These are phyloP conservation scores for Dothidotthia symphoricarpi DNA, from an alignment of 2,329 filamentous ascomycete species.

Conservation along the genomic window DNA sequence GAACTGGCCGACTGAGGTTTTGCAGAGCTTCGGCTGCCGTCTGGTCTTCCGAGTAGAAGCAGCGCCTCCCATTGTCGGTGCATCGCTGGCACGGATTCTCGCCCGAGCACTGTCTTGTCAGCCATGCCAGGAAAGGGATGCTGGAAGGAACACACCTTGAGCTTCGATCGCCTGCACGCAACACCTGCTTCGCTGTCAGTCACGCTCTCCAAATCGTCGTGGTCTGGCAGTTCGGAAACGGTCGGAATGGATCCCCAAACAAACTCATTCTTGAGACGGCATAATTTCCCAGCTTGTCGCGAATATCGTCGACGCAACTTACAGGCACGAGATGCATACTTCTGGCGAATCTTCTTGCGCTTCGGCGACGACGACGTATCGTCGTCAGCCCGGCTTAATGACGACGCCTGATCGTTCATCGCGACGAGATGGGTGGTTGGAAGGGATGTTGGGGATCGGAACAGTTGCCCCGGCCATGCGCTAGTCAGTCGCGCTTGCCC, in stretches of 20 bases:
- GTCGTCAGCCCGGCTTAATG: conserved; percentile 17
- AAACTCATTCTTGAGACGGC: too few relatives aligned
- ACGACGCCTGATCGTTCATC: conserved; percentile 27
- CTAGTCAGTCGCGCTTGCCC: too few relatives aligned
- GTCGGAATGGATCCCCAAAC: conserved; percentile 22
- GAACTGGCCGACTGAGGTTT: conserved; percentile 35
- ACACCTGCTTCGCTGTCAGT: conserved; percentile 22
- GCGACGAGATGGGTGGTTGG: conserved; percentile 8
- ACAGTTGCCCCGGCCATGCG: too few relatives aligned
- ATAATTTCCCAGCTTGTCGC: conserved; percentile 3
- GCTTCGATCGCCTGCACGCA: conserved; percentile 36
- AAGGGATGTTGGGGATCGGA: conserved; percentile 8
- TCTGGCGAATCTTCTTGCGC: conserved; percentile 38
- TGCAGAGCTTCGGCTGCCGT: conserved; percentile 40
- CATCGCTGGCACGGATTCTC: conserved; percentile 40
- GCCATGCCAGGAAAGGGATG: neutral
- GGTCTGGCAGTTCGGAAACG: conserved; percentile 1
- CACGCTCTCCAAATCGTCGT: too few relatives aligned
- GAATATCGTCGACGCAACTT: conserved; percentile 14
- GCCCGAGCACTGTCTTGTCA: conserved; percentile 28
- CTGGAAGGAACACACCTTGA: conserved; percentile 28
- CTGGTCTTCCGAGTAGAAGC: conserved; percentile 41
- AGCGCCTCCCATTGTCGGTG: conserved; percentile 35
- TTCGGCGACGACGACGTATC: conserved; percentile 31
- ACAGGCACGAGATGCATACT: conserved; percentile 40